Evolutionary conservation across 2,329 filamentous ascomycete species (phyloP), one percentile per base, ranked within the genome.

Genomic region (Biscogniauxia mediterranea): DNA sequence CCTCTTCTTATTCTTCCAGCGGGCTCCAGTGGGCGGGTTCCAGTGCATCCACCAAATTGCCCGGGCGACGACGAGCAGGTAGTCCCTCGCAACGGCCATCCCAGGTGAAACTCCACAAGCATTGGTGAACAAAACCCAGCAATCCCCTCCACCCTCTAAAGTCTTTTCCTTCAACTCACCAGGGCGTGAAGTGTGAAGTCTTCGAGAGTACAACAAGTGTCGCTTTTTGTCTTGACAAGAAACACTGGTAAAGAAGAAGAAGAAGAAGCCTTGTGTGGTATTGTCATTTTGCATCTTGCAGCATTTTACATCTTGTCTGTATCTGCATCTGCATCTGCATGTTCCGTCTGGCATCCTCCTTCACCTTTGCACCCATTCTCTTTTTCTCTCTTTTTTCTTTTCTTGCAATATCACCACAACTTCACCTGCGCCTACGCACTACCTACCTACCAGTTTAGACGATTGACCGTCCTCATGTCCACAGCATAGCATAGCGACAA

Each of bases 51-150:
- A 66, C 58, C 58, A 60, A 62, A 68, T 68, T 70, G 69, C 65
- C 69, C 69, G 66, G 67, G 60, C 68, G 69, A 71, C 69, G 61
- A 55, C 42, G 11, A 49, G 57, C 66, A 68, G 69, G 57, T 66
- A 68, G 69, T 68, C 69, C 70, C 70, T 70, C 70, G 66, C 69
- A 72, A 71, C 69, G 62, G 63, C 38, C 46, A 54, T 55, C 59
- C 58, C 59, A 67, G 64, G 60, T 67, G 64, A 60, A 66, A 66
- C 69, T 68, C 70, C 68, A 69, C 65, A 63, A 60, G 59, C 61
- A 54, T 52, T 32, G 56, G 28, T 38, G 42, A 50, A 61, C 69
- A 72, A 72, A 72, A 72, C 64, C 66, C 70, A 67, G 70, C 63
- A 64, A 62, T 66, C 62, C 65, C 69, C 68, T 66, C 67, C 61